These are phyloP conservation scores for Plasmodium yoelii DNA, from an alignment of 169 alveolate genomes.

Conservation along the genomic window DNA sequence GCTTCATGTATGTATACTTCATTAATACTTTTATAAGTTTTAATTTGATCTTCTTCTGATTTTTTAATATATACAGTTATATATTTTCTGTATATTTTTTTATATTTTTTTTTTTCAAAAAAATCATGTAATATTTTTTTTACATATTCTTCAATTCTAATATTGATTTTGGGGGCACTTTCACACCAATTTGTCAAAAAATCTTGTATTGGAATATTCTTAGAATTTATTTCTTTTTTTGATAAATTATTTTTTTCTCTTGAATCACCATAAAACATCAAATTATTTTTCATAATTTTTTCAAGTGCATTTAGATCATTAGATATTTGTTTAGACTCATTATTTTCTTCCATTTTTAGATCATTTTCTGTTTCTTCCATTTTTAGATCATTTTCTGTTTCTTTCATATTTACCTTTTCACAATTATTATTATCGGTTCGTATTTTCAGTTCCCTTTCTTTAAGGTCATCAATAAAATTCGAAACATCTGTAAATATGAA, in stretches of 20 bases:
- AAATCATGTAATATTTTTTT: slow-evolving; percentile 29
- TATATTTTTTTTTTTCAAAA: slow-evolving; percentile 33
- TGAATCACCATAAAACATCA: background rate
- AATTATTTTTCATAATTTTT: background rate
- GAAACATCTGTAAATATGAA: slow-evolving; percentile 55
- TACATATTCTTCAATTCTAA: slow-evolving; percentile 59
- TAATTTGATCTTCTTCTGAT: slow-evolving; percentile 20
- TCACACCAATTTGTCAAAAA: background rate
- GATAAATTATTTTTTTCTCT: background rate
- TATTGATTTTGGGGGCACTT: background rate
- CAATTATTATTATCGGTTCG: background rate
- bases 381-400: background rate
- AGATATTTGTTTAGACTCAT: background rate
- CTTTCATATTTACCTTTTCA: background rate
- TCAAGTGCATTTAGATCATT: background rate
- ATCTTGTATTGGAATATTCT: background rate
- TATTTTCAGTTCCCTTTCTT: slow-evolving; percentile 8
- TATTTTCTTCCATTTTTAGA: slow-evolving; percentile 5
- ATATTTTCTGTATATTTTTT: slow-evolving; percentile 39
- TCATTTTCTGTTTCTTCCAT: slow-evolving; percentile 10
- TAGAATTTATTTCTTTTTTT: background rate
- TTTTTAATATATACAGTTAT: slow-evolving; percentile 42
- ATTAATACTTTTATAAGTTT: slow-evolving; percentile 58
- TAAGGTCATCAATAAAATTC: slow-evolving; percentile 32
- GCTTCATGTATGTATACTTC: slow-evolving; percentile 67